Evolutionary conservation across 129 eudicot species (phyloP).

Genomic region (Pulicaria dysenterica): DNA sequence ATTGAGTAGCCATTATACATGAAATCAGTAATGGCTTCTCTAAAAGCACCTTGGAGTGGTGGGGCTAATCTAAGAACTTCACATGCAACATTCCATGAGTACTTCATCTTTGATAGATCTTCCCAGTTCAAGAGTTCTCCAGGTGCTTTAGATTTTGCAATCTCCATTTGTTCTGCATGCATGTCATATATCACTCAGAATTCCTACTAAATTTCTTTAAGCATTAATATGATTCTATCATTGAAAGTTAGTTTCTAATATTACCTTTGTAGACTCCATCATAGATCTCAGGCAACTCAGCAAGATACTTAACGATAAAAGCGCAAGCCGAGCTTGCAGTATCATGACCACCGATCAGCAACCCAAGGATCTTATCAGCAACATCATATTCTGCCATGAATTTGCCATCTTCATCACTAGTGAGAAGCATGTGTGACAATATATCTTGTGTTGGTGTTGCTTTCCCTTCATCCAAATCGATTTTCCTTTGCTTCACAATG

Average conservation of each 20-base stretch:
- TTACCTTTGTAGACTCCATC: slow-evolving; percentile 77
- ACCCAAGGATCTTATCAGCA: slow-evolving; percentile 78
- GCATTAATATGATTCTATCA: not conserved
- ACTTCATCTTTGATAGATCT: slow-evolving; percentile 82
- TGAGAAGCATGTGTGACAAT: slow-evolving; percentile 76
- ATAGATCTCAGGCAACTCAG: slow-evolving; percentile 78
- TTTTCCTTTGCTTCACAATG: slow-evolving; percentile 66
- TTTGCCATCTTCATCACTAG: slow-evolving; percentile 64
- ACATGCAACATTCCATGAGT: slow-evolving; percentile 91
- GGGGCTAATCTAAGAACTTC: slow-evolving; percentile 91
- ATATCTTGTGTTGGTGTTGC: slow-evolving; percentile 80
- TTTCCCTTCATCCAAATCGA: slow-evolving; percentile 62
- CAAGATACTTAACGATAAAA: slow-evolving; percentile 76
- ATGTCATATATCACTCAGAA: not conserved
- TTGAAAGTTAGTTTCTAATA: not conserved
- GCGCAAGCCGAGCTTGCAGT: slow-evolving; percentile 93
- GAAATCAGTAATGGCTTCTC: slow-evolving; percentile 71
- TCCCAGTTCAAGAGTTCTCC: slow-evolving; percentile 82
- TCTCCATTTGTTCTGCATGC: slow-evolving; percentile 77
- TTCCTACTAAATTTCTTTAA: too few relatives aligned
- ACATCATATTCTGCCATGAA: slow-evolving; percentile 61
- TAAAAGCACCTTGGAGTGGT: slow-evolving; percentile 80
- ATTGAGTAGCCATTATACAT: slow-evolving; percentile 69
- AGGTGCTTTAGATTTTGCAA: slow-evolving; percentile 57
- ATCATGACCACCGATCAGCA: slow-evolving; percentile 83